Percentiles rank a stretch among this genome's conserved stretches.
Conservation (phyloP, 306 rosid species). For the Cucurbita pepo region DNA sequence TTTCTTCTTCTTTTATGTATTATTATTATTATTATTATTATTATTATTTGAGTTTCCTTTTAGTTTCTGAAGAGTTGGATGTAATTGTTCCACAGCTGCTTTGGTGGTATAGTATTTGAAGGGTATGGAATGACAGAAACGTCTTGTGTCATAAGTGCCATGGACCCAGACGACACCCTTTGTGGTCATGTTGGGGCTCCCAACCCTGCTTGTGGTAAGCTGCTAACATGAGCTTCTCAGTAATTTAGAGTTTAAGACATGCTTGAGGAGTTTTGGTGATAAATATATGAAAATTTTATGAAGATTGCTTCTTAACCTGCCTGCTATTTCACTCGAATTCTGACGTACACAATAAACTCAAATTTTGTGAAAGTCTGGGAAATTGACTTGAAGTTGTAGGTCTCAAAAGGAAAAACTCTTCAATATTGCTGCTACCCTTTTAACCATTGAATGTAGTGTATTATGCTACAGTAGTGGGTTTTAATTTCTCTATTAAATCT, state of each 20-base stretch:
- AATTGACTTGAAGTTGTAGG: neutral
- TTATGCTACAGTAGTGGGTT: neutral
- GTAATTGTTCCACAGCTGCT: constrained; percentile 47
- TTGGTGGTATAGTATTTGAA: constrained; percentile 65
- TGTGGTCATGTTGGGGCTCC: constrained; percentile 93
- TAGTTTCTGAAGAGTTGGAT: constrained; percentile 10
- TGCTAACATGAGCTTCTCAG: neutral
- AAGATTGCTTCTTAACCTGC: neutral
- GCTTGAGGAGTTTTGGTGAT: neutral
- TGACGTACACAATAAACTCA: neutral
- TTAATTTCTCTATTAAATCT: neutral
- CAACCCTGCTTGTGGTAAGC: constrained; percentile 90
- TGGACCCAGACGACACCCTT: constrained; percentile 48
- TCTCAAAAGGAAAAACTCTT: neutral
- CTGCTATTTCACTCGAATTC: neutral
- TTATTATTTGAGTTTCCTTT: neutral
- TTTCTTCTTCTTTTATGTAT: neutral
- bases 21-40: neutral
- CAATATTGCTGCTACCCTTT: neutral
- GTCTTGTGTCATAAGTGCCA: constrained; percentile 62
- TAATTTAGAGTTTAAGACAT: neutral
- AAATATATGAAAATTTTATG: neutral
- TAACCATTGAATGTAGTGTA: neutral
- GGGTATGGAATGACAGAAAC: constrained; percentile 99
- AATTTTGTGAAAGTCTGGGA: neutral